Base-by-base conservation (phyloP, 192 early-diverging fungal genomes). In the Coemansia sp. region DNA sequence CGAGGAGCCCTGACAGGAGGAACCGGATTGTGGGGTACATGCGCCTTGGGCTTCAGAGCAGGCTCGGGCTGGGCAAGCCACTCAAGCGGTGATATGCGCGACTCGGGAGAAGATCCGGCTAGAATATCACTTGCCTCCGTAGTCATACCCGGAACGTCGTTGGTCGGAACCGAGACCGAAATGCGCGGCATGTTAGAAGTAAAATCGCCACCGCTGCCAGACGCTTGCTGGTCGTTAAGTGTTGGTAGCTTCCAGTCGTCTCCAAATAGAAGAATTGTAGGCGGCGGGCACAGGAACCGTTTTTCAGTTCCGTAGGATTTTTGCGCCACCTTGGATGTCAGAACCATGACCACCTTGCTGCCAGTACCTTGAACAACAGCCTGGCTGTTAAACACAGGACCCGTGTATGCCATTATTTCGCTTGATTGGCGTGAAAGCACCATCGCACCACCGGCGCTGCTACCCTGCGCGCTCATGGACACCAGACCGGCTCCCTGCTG, bases 241-340 rank as follows among this genome's bases (percentile, higher is more conserved):
- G 39, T 18, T 11, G 81, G 71, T 15, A 82, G 79, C 80, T 75
- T 81, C 92, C 90, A 93, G 54, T 77, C 81, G 41, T 83, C 69
- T 39, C 91, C 91, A 44, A 92, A 73, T 8, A 91, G 76, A 58
- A 89, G 81, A 5, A 91, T 85, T 21, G 89, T 92, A 9, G 90
- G 91, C 22, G 89, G 89, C 18, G 92, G 92, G 47, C 89, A 91
- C 22, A 94, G 61, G 61, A 94, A 94, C 79, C 93, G 82, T 73
- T 94, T 95, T 65, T 96, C 94, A 33, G 86, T 89, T 23, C 93
- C 94, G 61, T 96, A 96, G 3, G 87, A 89, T 57, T 96, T 96
- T 80, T 96, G 94, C 6, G 88, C 93, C 4, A 94, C 93, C 51
- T 90, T 92, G 18, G 89, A 86, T 27, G 91, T 91, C 47, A 92